These are phyloP conservation scores for Talaromyces islandicus DNA, from an alignment of 2,329 filamentous ascomycete genomes.

Conservation along the genomic window DNA sequence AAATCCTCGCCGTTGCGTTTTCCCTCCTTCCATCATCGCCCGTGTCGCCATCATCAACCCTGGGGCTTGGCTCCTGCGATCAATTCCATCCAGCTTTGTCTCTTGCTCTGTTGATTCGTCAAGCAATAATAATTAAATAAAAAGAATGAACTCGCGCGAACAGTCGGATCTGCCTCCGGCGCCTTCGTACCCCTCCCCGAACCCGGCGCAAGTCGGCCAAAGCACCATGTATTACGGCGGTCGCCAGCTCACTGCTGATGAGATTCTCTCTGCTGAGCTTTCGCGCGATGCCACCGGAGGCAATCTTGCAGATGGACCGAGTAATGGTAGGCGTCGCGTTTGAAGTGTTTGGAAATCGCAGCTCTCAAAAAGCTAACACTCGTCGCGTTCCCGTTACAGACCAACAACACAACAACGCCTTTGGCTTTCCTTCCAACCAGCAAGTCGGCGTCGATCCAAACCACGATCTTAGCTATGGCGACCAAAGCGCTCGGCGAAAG, in stretches of 20 bases:
- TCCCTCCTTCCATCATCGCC: constrained; percentile 13
- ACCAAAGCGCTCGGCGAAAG: constrained; percentile 64
- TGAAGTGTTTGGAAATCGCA: constrained; percentile 25
- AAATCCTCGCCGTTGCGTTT: constrained; percentile 20
- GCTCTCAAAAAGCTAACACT: constrained; percentile 27
- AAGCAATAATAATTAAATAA: not conserved
- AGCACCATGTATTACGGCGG: constrained; percentile 40
- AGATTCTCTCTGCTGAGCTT: constrained; percentile 42
- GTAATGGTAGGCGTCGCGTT: constrained; percentile 35
- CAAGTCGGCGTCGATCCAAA: constrained; percentile 41
- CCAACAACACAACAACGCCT: constrained; percentile 36
- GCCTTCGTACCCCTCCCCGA: constrained; percentile 40
- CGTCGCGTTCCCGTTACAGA: constrained; percentile 32
- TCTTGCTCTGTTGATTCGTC: constrained; percentile 7
- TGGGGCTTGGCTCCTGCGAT: constrained; percentile 29
- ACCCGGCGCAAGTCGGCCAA: constrained; percentile 39
- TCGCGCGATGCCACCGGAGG: constrained; percentile 41
- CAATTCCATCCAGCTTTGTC: constrained; percentile 12
- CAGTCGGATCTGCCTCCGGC: constrained; percentile 38
- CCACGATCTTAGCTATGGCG: constrained; percentile 47
- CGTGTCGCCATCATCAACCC: constrained; percentile 14
- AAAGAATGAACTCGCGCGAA: constrained; percentile 37
- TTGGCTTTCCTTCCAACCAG: constrained; percentile 38
- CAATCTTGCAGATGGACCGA: constrained; percentile 35
- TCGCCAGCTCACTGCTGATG: constrained; percentile 41